Base-by-base conservation (phyloP, 164 flowering plant species). In the Cinnamomum chago region DNA sequence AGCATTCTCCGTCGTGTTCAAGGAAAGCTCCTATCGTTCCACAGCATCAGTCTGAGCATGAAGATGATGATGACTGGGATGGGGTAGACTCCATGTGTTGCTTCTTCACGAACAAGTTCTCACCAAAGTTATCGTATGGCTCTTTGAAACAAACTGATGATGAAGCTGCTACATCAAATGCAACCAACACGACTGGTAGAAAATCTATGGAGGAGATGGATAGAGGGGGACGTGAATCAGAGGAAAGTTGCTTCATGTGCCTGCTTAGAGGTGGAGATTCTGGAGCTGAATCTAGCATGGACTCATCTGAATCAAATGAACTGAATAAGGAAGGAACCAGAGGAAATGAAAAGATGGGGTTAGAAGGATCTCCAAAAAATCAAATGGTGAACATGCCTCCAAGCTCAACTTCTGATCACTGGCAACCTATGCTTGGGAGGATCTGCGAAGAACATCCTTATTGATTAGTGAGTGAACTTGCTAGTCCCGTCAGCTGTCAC, bases 381-480 rank as follows among this genome's bases (percentile, higher is more conserved):
- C 27, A 10, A n/a, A 2, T 24, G 67, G 23, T n/a, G 28, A 24
- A 64, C 24, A 64, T 9, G 11, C 14, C 28, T 10, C 11, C 28
- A 64, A 23, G 4, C 3, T 7, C 66, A 27, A 71, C 77, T n/a
- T 20, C 71, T 30, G 82, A 79, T 72, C 55, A 76, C 47, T 87
- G 87, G 89, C 85, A 85, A 15, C 90, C 88, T 51, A 76, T 40
- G 72, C 76, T 88, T 40, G 81, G 81, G 52, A 84, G 88, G 73
- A 80, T 86, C 40, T 13, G 0, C 7, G 85, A 86, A 75, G 86
- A 86, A 7, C 33, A 22, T 25, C 62, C 65, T 2, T 58, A 24
- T 55, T 71, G 65, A 71, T 18, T 12, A 40, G 47, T 40, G 47
- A 40, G 11, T 40, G 47, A 40, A 40, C 47, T 40, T 40, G 47